Evolutionary conservation across 129 eudicot species (phyloP).

Genomic region (Rutidosis leptorrhynchoides): DNA sequence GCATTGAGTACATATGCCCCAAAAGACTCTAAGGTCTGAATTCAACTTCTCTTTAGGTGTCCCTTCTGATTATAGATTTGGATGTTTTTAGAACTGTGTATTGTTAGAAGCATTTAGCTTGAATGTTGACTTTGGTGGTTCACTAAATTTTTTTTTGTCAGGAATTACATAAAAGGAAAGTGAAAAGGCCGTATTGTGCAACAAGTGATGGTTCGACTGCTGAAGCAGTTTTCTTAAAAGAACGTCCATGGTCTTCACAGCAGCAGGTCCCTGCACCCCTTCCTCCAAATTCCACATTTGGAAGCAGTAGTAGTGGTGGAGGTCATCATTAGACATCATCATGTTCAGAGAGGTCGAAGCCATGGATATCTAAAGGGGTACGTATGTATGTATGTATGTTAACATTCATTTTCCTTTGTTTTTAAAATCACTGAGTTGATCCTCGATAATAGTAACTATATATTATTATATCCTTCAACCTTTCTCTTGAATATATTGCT

Average conservation of each 20-base stretch:
- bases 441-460: too few species aligned
- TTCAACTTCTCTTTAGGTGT: background rate
- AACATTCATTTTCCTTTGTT: background rate
- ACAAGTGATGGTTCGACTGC: slow-evolving; percentile 38
- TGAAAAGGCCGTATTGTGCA: slow-evolving; percentile 79
- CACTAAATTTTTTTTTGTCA: slow-evolving; percentile 25
- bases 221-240: slow-evolving; percentile 42
- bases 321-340: slow-evolving; percentile 18
- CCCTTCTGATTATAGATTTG: background rate
- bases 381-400: too few species aligned
- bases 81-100: background rate
- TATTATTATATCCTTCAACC: slow-evolving; percentile 2
- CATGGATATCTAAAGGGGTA: slow-evolving; percentile 13
- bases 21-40: slow-evolving; percentile 60
- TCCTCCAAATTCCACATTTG: slow-evolving; percentile 63
- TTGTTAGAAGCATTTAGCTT: background rate
- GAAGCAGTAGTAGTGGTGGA: slow-evolving; percentile 65
- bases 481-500: background rate
- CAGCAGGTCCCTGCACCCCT: slow-evolving; percentile 61
- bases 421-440: background rate
- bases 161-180: slow-evolving; percentile 63
- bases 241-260: slow-evolving; percentile 57
- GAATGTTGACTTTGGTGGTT: slow-evolving; percentile 17
- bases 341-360: background rate
- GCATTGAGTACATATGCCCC: slow-evolving; percentile 77